Evolutionary conservation across 306 rosid species (phyloP).

Genomic region (Geum urbanum): DNA sequence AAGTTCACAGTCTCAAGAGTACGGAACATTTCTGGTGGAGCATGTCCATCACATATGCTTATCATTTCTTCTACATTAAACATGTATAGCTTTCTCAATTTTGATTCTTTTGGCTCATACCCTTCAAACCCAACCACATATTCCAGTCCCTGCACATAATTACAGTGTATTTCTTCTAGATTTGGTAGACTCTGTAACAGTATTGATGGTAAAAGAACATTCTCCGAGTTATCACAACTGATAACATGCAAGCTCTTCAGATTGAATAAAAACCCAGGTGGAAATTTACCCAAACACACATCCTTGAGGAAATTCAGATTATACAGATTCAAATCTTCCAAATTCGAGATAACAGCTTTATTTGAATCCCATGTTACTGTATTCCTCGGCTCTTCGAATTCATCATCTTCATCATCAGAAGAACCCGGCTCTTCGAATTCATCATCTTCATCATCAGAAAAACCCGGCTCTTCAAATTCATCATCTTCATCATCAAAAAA

Average conservation of each 20-base stretch:
- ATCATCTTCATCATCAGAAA: no score
- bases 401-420: no score
- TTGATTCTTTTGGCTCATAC: neutral
- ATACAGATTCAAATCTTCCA: neutral
- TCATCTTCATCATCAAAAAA: no score
- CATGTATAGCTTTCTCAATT: slow-evolving; percentile 1
- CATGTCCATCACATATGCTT: neutral
- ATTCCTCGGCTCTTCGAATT: neutral
- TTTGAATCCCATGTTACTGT: neutral
- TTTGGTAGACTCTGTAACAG: neutral
- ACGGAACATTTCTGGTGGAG: neutral
- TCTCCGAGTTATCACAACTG: neutral
- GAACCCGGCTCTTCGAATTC: no score
- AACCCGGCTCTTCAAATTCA: no score
- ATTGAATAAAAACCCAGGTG: neutral
- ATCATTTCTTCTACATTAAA: accelerated
- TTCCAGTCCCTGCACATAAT: neutral
- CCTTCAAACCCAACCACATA: neutral
- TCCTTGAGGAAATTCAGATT: accelerated
- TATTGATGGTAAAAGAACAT: slow-evolving; percentile 8
- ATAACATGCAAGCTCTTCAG: neutral
- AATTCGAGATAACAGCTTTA: neutral
- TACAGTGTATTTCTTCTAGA: neutral
- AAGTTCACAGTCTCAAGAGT: neutral
- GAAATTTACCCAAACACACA: neutral